Conservation (phyloP, 108 stramenopile species). For the Cylindrotheca fusiformis region DNA sequence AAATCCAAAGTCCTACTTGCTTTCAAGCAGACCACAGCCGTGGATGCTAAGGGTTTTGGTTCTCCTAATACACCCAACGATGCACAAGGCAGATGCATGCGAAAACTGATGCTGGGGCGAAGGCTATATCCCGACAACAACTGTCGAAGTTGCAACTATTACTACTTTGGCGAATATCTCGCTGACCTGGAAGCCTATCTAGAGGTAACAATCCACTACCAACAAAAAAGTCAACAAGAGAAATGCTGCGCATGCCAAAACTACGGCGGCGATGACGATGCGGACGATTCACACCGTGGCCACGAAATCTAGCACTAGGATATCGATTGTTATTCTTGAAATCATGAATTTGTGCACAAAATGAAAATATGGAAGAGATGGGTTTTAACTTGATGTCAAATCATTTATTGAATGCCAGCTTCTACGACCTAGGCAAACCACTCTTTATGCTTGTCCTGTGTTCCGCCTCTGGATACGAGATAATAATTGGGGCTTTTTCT, state of each 20-base stretch:
- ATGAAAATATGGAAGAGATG: constrained; percentile 87
- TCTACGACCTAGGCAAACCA: constrained; percentile 45
- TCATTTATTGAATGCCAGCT: constrained; percentile 68
- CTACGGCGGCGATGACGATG: constrained; percentile 27
- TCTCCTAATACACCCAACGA: constrained; percentile 47
- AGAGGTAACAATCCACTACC: constrained; percentile 64
- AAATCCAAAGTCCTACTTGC: constrained; percentile 22
- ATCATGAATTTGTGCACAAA: constrained; percentile 83
- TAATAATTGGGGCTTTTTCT: constrained; percentile 85
- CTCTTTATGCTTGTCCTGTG: constrained; percentile 80
- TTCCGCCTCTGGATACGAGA: constrained; percentile 62
- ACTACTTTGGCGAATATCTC: constrained; percentile 88
- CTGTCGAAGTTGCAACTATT: constrained; percentile 68
- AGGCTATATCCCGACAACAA: constrained; percentile 64
- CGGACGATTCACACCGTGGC: no score
- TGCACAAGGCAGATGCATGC: constrained; percentile 47
- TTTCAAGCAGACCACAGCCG: constrained; percentile 20
- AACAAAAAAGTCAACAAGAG: constrained; percentile 63
- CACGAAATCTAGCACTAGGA: constrained; percentile 21
- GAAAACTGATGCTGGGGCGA: constrained; percentile 57
- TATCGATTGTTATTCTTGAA: constrained; percentile 67
- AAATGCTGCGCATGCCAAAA: constrained; percentile 78
- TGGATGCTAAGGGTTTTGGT: constrained; percentile 59
- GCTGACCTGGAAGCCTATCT: constrained; percentile 77
- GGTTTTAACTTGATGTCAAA: constrained; percentile 82